Percentiles rank a stretch among this genome's conserved stretches.
Evolutionary conservation across 2,329 filamentous ascomycete genomes (phyloP).

Genomic region (Fusarium longipes): DNA sequence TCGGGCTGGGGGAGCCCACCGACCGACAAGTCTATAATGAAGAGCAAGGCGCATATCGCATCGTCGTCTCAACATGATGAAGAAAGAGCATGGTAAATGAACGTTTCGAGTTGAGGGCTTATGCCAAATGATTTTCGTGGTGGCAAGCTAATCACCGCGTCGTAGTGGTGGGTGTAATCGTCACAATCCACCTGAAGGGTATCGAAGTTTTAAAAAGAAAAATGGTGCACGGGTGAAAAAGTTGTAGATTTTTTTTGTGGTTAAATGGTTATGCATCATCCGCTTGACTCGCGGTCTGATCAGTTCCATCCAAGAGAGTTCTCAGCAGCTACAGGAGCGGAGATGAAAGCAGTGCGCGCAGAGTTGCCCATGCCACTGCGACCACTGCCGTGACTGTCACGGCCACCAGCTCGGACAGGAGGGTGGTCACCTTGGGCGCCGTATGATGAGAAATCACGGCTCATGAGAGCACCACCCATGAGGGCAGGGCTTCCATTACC

Average conservation of each 20-base stretch:
- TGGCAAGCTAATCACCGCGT: slow-evolving; percentile 32
- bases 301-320: slow-evolving; percentile 97
- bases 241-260: slow-evolving; percentile 33
- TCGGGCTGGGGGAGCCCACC: slow-evolving; percentile 30
- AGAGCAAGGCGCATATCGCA: slow-evolving; percentile 38
- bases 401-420: slow-evolving; percentile 51
- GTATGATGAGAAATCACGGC: slow-evolving; percentile 66
- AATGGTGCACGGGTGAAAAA: slow-evolving; percentile 39
- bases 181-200: slow-evolving; percentile 50
- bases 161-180: slow-evolving; percentile 38
- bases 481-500: slow-evolving; percentile 66
- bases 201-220: slow-evolving; percentile 49
- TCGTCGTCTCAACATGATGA: slow-evolving; percentile 39
- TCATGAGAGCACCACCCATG: slow-evolving; percentile 76
- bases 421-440: slow-evolving; percentile 54
- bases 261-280: slow-evolving; percentile 27
- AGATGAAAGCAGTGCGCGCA: slow-evolving; percentile 75
- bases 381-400: slow-evolving; percentile 75
- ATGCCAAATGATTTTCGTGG: slow-evolving; percentile 23
- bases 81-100: slow-evolving; percentile 37
- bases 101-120: slow-evolving; percentile 43
- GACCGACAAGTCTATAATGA: slow-evolving; percentile 46
- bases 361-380: slow-evolving; percentile 64
- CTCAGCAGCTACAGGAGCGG: slow-evolving; percentile 89
- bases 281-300: slow-evolving; percentile 31